These are phyloP conservation scores for Entophlyctis luteolus DNA, from an alignment of 192 early-diverging fungal genomes.

Conservation along the genomic window DNA sequence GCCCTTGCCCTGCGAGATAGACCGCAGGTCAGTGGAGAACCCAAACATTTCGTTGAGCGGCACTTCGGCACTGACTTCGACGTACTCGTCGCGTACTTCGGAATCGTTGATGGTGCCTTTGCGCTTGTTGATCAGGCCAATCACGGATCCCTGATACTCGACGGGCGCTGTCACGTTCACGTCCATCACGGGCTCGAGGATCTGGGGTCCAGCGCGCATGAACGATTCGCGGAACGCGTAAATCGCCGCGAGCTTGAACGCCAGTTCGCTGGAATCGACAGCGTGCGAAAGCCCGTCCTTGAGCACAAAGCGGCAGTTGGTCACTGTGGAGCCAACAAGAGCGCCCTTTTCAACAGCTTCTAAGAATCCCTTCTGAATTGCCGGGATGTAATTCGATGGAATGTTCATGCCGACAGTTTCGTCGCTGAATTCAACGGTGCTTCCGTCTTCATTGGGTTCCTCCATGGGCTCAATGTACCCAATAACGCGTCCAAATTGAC, in stretches of 20 bases:
- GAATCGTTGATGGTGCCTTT: constrained; percentile 93
- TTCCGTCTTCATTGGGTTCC: constrained; percentile 57
- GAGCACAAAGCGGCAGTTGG: constrained; percentile 79
- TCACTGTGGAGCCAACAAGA: constrained; percentile 88
- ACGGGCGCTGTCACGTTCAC: constrained; percentile 83
- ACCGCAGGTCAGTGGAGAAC: constrained; percentile 91
- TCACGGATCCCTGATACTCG: constrained; percentile 83
- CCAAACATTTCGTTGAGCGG: constrained; percentile 99
- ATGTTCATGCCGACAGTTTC: constrained; percentile 92
- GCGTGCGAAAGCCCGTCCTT: constrained; percentile 88
- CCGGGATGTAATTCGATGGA: constrained; percentile 86
- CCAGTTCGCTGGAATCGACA: constrained; percentile 94
- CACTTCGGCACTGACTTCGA: constrained; percentile 79
- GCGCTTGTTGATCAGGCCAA: constrained; percentile 92
- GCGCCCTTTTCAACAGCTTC: constrained; percentile 87
- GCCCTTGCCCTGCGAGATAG: constrained; percentile 81
- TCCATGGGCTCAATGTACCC: constrained; percentile 88
- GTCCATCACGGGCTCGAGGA: constrained; percentile 96
- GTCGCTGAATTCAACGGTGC: constrained; percentile 68
- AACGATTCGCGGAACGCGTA: constrained; percentile 90
- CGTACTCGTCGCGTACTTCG: constrained; percentile 88
- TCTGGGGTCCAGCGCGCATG: constrained; percentile 70
- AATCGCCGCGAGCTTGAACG: constrained; percentile 85
- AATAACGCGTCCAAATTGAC: constrained; percentile 88
- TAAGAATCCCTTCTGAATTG: constrained; percentile 92